These are phyloP conservation scores for Aspergillus viridinutans DNA, from an alignment of 2,329 filamentous ascomycete genomes.

Conservation along the genomic window DNA sequence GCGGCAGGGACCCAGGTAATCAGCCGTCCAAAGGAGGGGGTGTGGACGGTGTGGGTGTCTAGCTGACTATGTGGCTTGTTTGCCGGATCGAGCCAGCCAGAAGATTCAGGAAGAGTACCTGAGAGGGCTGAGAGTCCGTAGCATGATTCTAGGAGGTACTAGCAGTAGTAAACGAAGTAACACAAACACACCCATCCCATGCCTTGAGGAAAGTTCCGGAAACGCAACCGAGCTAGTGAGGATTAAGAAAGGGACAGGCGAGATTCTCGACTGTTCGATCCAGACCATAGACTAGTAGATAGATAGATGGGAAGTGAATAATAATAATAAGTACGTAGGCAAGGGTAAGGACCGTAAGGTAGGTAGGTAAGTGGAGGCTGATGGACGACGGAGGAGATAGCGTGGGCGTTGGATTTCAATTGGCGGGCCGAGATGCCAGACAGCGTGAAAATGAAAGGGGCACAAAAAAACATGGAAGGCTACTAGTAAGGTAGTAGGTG, in stretches of 20 bases:
- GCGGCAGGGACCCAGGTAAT: not conserved
- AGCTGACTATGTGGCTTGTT: not conserved
- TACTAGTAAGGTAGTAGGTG: not conserved
- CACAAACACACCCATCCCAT: not conserved
- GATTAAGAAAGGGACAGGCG: not conserved
- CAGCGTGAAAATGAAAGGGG: not conserved
- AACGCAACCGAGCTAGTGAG: not conserved
- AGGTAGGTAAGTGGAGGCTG: too few species aligned
- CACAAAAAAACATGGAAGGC: not conserved
- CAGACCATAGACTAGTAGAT: not conserved
- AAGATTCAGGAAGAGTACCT: not conserved
- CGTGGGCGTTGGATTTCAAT: conserved; percentile 2
- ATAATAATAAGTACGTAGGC: not conserved
- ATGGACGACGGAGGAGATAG: too few species aligned
- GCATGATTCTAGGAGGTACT: not conserved
- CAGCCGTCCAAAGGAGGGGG: not conserved
- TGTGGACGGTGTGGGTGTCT: not conserved
- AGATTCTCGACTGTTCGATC: not conserved
- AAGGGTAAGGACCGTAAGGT: too few species aligned
- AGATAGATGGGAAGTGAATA: not conserved
- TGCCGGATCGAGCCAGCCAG: not conserved
- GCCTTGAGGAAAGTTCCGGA: not conserved
- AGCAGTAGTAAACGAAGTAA: not conserved
- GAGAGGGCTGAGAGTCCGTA: too few species aligned
- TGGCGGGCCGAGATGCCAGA: conserved; percentile 17